These are phyloP conservation scores for Earliella scabrosa DNA, from an alignment of 1,284 basidiomycete species.

Conservation along the genomic window DNA sequence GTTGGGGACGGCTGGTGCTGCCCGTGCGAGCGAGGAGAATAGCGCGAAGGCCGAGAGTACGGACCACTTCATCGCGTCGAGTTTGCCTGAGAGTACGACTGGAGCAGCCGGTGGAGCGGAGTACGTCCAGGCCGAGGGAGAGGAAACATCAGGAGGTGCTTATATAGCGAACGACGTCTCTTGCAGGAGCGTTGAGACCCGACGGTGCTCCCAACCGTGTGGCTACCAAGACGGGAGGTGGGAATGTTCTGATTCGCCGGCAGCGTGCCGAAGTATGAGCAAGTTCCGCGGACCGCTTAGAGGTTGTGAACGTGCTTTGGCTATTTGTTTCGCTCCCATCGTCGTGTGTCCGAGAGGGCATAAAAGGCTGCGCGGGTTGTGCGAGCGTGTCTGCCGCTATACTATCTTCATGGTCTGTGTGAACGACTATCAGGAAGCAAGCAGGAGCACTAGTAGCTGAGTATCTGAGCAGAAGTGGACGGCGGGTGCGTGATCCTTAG, in stretches of 20 bases:
- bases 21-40: background rate
- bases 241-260: slow-evolving; percentile 4
- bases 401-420: background rate
- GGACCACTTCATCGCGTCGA: slow-evolving; percentile 14
- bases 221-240: slow-evolving; percentile 3
- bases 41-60: slow-evolving; percentile 11
- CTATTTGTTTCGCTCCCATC: background rate
- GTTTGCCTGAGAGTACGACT: background rate
- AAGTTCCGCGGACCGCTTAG: background rate
- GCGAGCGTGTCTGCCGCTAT: background rate
- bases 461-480: no score
- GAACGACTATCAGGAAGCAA: no score
- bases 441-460: no score
- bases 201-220: slow-evolving; percentile 10
- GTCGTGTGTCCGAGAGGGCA: background rate
- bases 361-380: background rate
- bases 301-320: slow-evolving; percentile 8
- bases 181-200: background rate
- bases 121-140: slow-evolving; percentile 2
- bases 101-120: background rate
- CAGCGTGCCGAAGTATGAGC: background rate
- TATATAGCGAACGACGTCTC: background rate
- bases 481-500: no score
- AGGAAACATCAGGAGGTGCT: background rate
- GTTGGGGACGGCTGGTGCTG: slow-evolving; percentile 16